Evolutionary conservation across 345 rosid genomes (phyloP).

Genomic region (Gossypium bickii): DNA sequence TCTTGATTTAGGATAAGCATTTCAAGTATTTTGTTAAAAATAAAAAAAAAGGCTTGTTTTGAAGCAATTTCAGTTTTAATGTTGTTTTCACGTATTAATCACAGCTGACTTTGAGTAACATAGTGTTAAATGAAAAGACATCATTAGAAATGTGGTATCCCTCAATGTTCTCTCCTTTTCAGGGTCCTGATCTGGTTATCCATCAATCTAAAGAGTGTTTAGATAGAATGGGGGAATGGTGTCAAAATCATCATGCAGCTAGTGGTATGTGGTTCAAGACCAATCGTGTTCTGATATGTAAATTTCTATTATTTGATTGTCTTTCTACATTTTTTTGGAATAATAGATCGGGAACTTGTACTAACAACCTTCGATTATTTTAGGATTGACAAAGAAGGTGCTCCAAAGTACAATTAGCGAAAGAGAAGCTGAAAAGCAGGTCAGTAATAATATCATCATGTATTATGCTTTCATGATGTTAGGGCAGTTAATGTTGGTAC

Average conservation of each 20-base stretch:
- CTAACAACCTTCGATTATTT: slow-evolving; percentile 19
- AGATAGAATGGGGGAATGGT: slow-evolving; percentile 89
- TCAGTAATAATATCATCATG: slow-evolving; percentile 20
- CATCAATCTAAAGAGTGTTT: slow-evolving; percentile 74
- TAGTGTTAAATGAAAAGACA: not conserved
- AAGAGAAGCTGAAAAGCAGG: slow-evolving; percentile 87
- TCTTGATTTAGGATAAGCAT: not conserved
- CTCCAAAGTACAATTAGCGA: slow-evolving; percentile 61
- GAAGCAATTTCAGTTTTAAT: not conserved
- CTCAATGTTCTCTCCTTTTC: slow-evolving; percentile 15
- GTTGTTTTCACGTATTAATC: not conserved
- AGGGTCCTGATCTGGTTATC: slow-evolving; percentile 92
- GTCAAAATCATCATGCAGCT: slow-evolving; percentile 76
- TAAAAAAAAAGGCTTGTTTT: not conserved
- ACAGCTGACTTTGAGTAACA: not conserved
- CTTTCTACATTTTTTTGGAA: not conserved
- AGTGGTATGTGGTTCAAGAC: slow-evolving; percentile 55
- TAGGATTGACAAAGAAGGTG: slow-evolving; percentile 82
- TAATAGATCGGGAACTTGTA: not conserved
- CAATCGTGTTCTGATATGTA: slow-evolving; percentile 12
- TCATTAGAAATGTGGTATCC: not conserved
- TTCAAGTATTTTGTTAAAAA: not conserved
- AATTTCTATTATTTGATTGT: not conserved
- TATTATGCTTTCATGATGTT: not conserved
- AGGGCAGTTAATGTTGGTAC: slow-evolving; percentile 35